phyloP scores from a whole-genome alignment of 139 green algal species.

The Picochlorum sp. region DNA sequence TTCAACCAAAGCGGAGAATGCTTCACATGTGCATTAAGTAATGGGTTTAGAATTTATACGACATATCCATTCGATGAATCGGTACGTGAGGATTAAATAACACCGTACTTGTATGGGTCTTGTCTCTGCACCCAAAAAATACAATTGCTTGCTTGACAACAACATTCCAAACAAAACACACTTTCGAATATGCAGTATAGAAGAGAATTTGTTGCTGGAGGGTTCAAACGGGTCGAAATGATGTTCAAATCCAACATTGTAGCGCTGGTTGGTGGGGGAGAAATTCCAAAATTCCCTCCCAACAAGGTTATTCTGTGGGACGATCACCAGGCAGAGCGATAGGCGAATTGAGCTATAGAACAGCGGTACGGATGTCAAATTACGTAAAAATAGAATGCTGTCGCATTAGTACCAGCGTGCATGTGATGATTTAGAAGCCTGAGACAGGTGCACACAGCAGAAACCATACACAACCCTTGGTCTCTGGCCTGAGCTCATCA shows the following conservation, averaged over 20 bases:
- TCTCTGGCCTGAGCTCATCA: conserved; percentile 72
- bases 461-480: conserved; percentile 84
- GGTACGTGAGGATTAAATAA: conserved; percentile 30
- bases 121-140: too few species aligned
- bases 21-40: conserved; percentile 69
- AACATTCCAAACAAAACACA: too few species aligned
- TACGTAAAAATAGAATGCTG: conserved; percentile 88
- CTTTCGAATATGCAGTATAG: conserved; percentile 55
- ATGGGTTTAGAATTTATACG: conserved; percentile 86
- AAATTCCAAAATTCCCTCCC: conserved; percentile 58
- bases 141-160: too few species aligned
- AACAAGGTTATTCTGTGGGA: conserved; percentile 99
- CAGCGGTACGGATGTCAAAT: conserved; percentile 72
- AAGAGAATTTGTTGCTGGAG: conserved; percentile 66
- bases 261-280: conserved; percentile 83
- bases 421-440: conserved; percentile 89
- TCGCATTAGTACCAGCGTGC: conserved; percentile 82
- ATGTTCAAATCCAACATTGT: conserved; percentile 95
- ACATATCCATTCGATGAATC: conserved; percentile 87
- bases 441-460: conserved; percentile 79
- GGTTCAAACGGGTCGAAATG: conserved; percentile 84
- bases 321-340: conserved; percentile 87
- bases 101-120: too few species aligned
- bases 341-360: conserved; percentile 89
- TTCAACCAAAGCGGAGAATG: conserved; percentile 79